Evolutionary conservation across 345 rosid genomes (phyloP).

Genomic region (Aquilaria malaccensis): DNA sequence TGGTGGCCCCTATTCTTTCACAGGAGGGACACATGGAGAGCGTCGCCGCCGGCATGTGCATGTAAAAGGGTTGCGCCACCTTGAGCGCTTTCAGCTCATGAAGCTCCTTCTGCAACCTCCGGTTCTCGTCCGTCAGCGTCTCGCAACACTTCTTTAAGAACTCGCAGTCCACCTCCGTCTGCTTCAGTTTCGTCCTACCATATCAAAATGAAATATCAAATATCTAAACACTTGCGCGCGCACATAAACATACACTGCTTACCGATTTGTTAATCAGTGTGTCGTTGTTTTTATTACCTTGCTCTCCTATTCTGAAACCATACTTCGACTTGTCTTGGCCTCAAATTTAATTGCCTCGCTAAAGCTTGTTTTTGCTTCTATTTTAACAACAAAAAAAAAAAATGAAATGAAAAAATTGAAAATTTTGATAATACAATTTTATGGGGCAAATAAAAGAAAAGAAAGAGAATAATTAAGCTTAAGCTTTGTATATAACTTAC

Average conservation of each 20-base stretch:
- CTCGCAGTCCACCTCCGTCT: slow-evolving; percentile 97
- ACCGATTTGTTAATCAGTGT: not conserved
- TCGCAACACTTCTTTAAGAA: slow-evolving; percentile 84
- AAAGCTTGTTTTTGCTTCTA: slow-evolving; percentile 92
- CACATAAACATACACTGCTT: not conserved
- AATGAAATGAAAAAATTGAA: not conserved
- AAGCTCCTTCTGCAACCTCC: slow-evolving; percentile 88
- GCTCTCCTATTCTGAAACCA: slow-evolving; percentile 99
- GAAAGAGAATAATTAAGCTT: not conserved
- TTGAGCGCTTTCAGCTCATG: slow-evolving; percentile 65
- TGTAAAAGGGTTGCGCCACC: slow-evolving; percentile 49
- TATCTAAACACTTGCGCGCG: not conserved
- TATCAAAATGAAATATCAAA: not conserved
- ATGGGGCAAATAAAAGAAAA: not conserved
- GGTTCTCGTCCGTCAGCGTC: slow-evolving; percentile 84
- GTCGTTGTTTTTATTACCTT: slow-evolving; percentile 37
- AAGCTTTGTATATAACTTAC: slow-evolving; percentile 27
- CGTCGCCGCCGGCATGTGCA: slow-evolving; percentile 82
- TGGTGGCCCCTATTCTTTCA: slow-evolving; percentile 48
- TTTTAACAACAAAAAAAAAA: not conserved
- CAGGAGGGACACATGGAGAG: slow-evolving; percentile 76
- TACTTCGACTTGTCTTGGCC: slow-evolving; percentile 96
- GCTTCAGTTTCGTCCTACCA: slow-evolving; percentile 91
- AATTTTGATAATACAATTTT: not conserved
- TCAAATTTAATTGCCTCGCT: slow-evolving; percentile 81